Percentiles rank a stretch among this genome's conserved stretches.
These are phyloP conservation scores for Aphanocladium album DNA, from an alignment of 2,329 filamentous ascomycete species.

Conservation along the genomic window DNA sequence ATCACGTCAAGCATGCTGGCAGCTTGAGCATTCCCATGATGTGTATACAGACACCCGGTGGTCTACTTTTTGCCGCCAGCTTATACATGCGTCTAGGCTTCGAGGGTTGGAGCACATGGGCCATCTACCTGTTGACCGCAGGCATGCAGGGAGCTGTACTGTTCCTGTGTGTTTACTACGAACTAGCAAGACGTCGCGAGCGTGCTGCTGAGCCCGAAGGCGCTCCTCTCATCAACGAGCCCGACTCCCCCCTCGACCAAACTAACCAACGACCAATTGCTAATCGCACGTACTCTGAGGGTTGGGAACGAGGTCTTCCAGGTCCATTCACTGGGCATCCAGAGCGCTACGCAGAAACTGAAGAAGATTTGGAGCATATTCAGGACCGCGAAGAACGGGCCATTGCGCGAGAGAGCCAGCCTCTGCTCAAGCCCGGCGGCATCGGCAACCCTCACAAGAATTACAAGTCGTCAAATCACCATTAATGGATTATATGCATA, in stretches of 20 bases:
- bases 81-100: conserved; percentile 73
- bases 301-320: conserved; percentile 46
- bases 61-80: conserved; percentile 82
- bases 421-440: conserved; percentile 44
- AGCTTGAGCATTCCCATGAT: conserved; percentile 96
- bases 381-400: conserved; percentile 47
- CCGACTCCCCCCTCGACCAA: conserved; percentile 25
- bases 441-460: conserved; percentile 41
- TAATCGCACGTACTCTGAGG: conserved; percentile 43
- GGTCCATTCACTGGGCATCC: conserved; percentile 49
- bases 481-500: not conserved
- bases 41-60: conserved; percentile 94
- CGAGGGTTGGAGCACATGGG: conserved; percentile 93
- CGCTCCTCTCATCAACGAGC: conserved; percentile 21
- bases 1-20: conserved; percentile 75
- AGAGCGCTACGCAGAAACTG: conserved; percentile 46
- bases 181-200: conserved; percentile 44
- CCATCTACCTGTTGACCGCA: conserved; percentile 83
- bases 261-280: conserved; percentile 30
- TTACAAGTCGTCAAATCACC: conserved; percentile 27
- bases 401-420: conserved; percentile 45
- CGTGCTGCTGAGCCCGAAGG: conserved; percentile 17
- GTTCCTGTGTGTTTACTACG: conserved; percentile 73
- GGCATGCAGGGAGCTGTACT: conserved; percentile 77
- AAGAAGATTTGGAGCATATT: conserved; percentile 47